These are phyloP conservation scores for Biscogniauxia marginata DNA, from an alignment of 2,329 filamentous ascomycete genomes.

Conservation along the genomic window DNA sequence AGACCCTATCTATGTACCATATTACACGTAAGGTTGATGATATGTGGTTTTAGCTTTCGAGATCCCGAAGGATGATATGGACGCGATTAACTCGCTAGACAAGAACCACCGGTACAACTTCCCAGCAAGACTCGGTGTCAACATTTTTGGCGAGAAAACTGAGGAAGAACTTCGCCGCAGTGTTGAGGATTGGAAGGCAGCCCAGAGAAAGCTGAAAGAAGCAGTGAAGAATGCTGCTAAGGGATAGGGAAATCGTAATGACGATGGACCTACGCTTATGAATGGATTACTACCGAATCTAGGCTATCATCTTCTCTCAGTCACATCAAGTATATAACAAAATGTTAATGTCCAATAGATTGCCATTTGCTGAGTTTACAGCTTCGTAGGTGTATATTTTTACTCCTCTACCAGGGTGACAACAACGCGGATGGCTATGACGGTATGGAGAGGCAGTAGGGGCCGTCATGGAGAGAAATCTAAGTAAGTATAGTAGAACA, in stretches of 20 bases:
- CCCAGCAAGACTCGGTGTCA: conserved; percentile 39
- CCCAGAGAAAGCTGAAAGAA: conserved; percentile 31
- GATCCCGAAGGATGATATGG: conserved; percentile 32
- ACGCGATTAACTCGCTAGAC: conserved; percentile 39
- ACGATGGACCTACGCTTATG: no score
- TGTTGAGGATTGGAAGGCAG: conserved; percentile 35
- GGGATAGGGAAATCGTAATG: neutral
- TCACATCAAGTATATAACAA: neutral
- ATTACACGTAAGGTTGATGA: neutral
- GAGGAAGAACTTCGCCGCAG: conserved; percentile 37
- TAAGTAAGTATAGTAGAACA: neutral
- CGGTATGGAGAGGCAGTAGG: neutral
- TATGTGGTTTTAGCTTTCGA: conserved; percentile 8
- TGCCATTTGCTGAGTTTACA: neutral
- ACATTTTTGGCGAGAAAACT: conserved; percentile 43
- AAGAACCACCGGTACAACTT: conserved; percentile 43
- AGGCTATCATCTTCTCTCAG: no score
- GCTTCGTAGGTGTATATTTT: neutral
- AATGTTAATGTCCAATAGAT: neutral
- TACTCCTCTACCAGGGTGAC: neutral
- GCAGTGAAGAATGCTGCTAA: neutral
- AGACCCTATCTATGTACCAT: neutral
- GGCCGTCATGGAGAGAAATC: neutral
- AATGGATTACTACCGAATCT: no score
- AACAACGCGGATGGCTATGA: neutral